Percentiles rank a stretch among this genome's conserved stretches.
These are phyloP conservation scores for Saxispiralis lemnorum DNA, from an alignment of 495 filamentous ascomycete species.

Conservation along the genomic window DNA sequence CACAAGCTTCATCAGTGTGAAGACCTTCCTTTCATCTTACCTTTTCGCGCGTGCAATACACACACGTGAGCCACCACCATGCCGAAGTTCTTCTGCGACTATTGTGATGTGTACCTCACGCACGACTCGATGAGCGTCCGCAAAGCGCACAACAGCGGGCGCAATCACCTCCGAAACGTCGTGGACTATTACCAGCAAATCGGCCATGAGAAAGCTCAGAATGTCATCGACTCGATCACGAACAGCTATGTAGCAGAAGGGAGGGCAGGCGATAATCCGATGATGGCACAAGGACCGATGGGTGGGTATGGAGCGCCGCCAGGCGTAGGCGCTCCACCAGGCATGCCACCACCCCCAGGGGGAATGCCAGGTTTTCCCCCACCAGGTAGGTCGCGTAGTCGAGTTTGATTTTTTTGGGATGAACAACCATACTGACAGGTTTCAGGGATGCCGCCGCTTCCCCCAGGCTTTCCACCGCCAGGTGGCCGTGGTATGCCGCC, in stretches of 20 bases:
- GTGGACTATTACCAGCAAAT: slow-evolving; percentile 98
- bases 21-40: not conserved
- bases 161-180: slow-evolving; percentile 93
- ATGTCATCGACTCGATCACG: slow-evolving; percentile 93
- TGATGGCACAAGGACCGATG: slow-evolving; percentile 46
- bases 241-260: slow-evolving; percentile 86
- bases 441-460: slow-evolving; percentile 14
- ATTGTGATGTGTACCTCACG: slow-evolving; percentile 99
- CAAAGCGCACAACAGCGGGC: slow-evolving; percentile 90
- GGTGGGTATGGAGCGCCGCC: slow-evolving; percentile 13
- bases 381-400: slow-evolving; percentile 1
- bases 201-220: slow-evolving; percentile 94
- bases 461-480: slow-evolving; percentile 22
- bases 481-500: slow-evolving; percentile 34
- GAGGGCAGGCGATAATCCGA: slow-evolving; percentile 66
- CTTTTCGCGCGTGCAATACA: not conserved
- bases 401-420: not conserved
- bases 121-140: slow-evolving; percentile 99
- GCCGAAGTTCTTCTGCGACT: slow-evolving; percentile 44
- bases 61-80: slow-evolving; percentile 3
- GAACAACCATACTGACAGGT: not conserved
- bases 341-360: slow-evolving; percentile 35
- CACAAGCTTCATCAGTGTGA: not conserved
- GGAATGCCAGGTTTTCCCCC: slow-evolving; percentile 27
- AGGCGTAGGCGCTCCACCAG: slow-evolving; percentile 26